Evolutionary conservation across 108 stramenopile species (phyloP), one percentile per base, ranked within the genome.

Genomic region (Phaeodactylum tricornutum): DNA sequence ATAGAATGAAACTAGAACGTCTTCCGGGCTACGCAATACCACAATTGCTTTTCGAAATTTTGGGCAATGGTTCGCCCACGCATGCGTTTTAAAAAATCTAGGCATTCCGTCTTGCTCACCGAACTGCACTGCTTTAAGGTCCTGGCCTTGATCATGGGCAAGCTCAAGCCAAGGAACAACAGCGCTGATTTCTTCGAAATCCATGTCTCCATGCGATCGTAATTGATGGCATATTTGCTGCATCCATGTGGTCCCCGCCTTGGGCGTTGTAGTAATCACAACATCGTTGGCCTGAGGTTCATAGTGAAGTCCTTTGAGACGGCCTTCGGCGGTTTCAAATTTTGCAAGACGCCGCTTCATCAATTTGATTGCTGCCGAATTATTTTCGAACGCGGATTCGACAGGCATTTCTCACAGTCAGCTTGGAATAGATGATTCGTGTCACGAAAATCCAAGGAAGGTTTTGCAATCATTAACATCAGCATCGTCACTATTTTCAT

Each of bases 201-300:
- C 39, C 71, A 72, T 72, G 31, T 72, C 65, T 4, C 70, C 70
- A 14, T 46, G 53, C n/a, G 49, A 43, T 30, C 71, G 71, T 9
- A 72, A 40, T 39, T 72, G 71, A 43, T 72, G 71, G 29, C 71
- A 72, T 20, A 72, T 72, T 61, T 72, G 68, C 43, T 69, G 68
- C 59, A 69, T 42, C 68, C 68, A 69, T 14, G 68, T 69, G 11
- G 68, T 69, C 1, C 68, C 68, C 29, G 61, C 71, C 32, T 72
- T 72, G 26, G 71, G 71, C 12, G 71, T 63, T 4, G 71, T 72
- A 9, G 71, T 66, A 15, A 72, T 72, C 5, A 46, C 59, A 2
- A 72, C 65, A 23, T 72, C 71, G 34, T 61, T 26, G 3, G 53
- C 38, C 27, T 34, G 24, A 1, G 71, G 71, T 4, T 27, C 20